A percentile compares a stretch with the other conserved stretches of the same genome.
These are phyloP conservation scores for Hanseniaspora hatyaiensis DNA, from an alignment of 805 yeast genomes.

Conservation along the genomic window DNA sequence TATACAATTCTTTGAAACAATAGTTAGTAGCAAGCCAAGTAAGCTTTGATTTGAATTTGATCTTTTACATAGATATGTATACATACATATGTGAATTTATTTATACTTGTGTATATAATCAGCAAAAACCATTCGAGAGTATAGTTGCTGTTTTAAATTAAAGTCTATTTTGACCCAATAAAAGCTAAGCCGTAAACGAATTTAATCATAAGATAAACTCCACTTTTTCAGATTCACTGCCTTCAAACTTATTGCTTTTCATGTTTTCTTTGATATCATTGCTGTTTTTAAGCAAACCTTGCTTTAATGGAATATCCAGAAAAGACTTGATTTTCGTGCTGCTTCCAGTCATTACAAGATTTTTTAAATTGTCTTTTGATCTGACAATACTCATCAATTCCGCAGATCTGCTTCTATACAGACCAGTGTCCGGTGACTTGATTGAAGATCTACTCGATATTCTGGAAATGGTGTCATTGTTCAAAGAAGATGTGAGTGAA, in stretches of 20 bases:
- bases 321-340: not conserved
- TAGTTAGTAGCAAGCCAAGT: not conserved
- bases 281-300: too few species aligned
- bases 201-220: slow-evolving; percentile 4
- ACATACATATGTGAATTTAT: too few species aligned
- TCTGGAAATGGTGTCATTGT: not conserved
- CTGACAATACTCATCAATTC: not conserved
- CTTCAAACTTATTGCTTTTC: too few species aligned
- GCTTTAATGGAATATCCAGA: not conserved
- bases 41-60: too few species aligned
- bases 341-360: not conserved
- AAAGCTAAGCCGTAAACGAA: too few species aligned
- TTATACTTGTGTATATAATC: too few species aligned
- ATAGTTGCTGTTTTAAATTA: too few species aligned
- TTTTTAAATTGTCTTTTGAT: slow-evolving; percentile 3
- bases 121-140: too few species aligned
- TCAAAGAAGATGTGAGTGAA: not conserved
- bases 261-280: not conserved
- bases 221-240: slow-evolving; percentile 2
- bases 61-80: too few species aligned
- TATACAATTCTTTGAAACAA: not conserved
- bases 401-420: slow-evolving; percentile 11
- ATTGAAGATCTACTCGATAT: not conserved
- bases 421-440: not conserved
- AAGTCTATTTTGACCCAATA: too few species aligned